These are phyloP conservation scores for Raphidocelis subcapitata DNA, from an alignment of 139 green algal species.

Conservation along the genomic window DNA sequence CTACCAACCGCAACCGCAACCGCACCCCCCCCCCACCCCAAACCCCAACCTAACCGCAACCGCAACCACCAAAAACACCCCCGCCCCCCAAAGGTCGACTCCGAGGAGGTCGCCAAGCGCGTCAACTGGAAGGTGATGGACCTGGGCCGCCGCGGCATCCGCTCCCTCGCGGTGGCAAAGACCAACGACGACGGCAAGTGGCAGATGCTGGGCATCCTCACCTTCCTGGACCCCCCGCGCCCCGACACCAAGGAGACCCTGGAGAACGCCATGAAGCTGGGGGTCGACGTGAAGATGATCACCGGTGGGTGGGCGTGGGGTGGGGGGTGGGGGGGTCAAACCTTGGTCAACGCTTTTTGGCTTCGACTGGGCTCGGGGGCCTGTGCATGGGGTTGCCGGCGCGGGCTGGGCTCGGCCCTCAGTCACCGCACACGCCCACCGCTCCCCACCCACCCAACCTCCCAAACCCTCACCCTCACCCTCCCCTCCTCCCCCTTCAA, in stretches of 20 bases:
- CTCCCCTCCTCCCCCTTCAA: too few species aligned
- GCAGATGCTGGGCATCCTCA: conserved; percentile 80
- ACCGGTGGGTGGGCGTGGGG: conserved; percentile 30
- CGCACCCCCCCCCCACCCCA: too few species aligned
- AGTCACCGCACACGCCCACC: too few species aligned
- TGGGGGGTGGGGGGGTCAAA: too few species aligned
- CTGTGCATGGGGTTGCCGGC: too few species aligned
- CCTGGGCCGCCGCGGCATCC: conserved; percentile 74
- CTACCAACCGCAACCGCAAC: too few species aligned
- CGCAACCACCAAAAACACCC: too few species aligned
- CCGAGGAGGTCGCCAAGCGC: conserved; percentile 26
- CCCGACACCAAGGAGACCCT: conserved; percentile 84
- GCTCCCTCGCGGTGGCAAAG: conserved; percentile 72
- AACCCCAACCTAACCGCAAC: too few species aligned
- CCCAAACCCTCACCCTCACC: too few species aligned
- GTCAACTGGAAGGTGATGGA: conserved; percentile 51
- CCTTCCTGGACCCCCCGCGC: conserved; percentile 87
- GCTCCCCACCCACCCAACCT: too few species aligned
- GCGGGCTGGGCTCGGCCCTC: too few species aligned
- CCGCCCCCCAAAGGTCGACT: not conserved
- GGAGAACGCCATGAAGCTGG: conserved; percentile 66
- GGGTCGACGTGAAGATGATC: conserved; percentile 92
- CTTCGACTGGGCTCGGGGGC: not conserved
- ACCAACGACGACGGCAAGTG: conserved; percentile 50
- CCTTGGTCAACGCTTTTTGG: too few species aligned